Percentiles rank a stretch among this genome's conserved stretches.
Evolutionary conservation across 805 yeast species (phyloP).

Genomic region (Limtongia smithiae): DNA sequence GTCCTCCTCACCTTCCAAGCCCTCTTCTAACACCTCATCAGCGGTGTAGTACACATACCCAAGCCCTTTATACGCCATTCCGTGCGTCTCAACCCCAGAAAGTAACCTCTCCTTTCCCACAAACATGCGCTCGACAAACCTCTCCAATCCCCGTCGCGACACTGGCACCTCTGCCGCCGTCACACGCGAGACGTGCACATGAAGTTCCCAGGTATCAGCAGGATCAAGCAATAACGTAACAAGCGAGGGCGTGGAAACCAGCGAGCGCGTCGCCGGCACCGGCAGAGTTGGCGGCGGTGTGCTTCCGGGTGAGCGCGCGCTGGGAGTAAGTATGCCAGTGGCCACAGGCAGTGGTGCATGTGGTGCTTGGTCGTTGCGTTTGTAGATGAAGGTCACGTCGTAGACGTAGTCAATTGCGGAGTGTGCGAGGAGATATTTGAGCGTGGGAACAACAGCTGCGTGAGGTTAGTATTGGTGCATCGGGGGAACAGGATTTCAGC

Average conservation of each 20-base stretch:
- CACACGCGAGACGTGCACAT: conserved; percentile 19
- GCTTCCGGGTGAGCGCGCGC: conserved; percentile 8
- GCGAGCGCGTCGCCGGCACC: too few relatives aligned
- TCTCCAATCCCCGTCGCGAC: conserved; percentile 38
- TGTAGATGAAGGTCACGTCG: conserved; percentile 54
- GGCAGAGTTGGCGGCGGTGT: conserved; percentile 21
- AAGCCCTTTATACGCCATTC: conserved; percentile 39
- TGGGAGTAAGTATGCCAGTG: too few relatives aligned
- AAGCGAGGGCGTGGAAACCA: conserved; percentile 4
- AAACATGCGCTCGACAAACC: conserved; percentile 39
- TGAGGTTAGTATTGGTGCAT: background rate
- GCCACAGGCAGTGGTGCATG: background rate
- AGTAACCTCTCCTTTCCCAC: conserved; percentile 49
- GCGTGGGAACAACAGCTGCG: conserved; percentile 33
- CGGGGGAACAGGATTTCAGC: conserved; percentile 40
- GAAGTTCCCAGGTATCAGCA: conserved; percentile 17
- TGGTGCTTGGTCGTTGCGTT: conserved; percentile 8
- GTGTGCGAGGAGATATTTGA: conserved; percentile 31
- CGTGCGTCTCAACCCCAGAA: conserved; percentile 49
- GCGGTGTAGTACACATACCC: conserved; percentile 39
- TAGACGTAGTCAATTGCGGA: conserved; percentile 41
- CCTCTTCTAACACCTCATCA: background rate
- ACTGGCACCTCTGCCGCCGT: conserved; percentile 33
- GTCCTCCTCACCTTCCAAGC: background rate
- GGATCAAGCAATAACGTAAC: conserved; percentile 16